Percentiles rank a stretch among this genome's conserved stretches.
These are phyloP conservation scores for Rhizopogon hawkerae DNA, from an alignment of 1,284 basidiomycete species.

Conservation along the genomic window DNA sequence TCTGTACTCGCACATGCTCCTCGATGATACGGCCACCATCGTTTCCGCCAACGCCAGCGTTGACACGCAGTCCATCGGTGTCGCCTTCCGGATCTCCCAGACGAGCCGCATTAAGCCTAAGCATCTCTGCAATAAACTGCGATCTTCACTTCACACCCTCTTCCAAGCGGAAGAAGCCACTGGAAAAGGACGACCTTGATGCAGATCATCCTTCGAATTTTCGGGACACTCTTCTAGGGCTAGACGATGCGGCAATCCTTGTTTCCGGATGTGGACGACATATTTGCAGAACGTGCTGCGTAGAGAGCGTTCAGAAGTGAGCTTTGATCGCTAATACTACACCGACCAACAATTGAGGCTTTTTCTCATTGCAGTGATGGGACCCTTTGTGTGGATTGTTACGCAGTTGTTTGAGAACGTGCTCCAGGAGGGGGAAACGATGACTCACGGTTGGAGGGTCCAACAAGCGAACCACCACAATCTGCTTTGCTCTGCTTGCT, in stretches of 20 bases:
- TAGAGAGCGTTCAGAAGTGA: constrained; percentile 24
- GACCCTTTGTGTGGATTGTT: constrained; percentile 25
- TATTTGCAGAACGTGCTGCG: constrained; percentile 22
- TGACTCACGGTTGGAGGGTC: background rate
- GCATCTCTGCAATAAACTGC: constrained; percentile 18
- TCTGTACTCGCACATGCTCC: constrained; percentile 25
- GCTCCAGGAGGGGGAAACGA: background rate
- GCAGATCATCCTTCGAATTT: constrained; percentile 4
- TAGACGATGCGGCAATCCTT: constrained; percentile 10
- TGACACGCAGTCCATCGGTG: constrained; percentile 24
- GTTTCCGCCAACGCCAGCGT: constrained; percentile 24
- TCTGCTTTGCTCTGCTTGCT: background rate
- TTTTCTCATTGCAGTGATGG: constrained; percentile 18
- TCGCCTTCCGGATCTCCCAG: constrained; percentile 17
- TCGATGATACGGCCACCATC: constrained; percentile 23
- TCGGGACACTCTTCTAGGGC: background rate
- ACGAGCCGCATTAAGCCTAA: constrained; percentile 18
- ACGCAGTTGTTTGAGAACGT: constrained; percentile 16
- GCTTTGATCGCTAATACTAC: constrained; percentile 4
- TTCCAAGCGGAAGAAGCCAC: constrained; percentile 22
- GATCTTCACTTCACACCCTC: constrained; percentile 7
- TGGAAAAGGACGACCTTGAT: constrained; percentile 19
- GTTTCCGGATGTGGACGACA: constrained; percentile 22
- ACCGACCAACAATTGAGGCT: background rate
- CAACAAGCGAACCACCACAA: background rate